These are phyloP conservation scores for Microcos paniculata DNA, from an alignment of 345 rosid genomes.

Conservation along the genomic window DNA sequence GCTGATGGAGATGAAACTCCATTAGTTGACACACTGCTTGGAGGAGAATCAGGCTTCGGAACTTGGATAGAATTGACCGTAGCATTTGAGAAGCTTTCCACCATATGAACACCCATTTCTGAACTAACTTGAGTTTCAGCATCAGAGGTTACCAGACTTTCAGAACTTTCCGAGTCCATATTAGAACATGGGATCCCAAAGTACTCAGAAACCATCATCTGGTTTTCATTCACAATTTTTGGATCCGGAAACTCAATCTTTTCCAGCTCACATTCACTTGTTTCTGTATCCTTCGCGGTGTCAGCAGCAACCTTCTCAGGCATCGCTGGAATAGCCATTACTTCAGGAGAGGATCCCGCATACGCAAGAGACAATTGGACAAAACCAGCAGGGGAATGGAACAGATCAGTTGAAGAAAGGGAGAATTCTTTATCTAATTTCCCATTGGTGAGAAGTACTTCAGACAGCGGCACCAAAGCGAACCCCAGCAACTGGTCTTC, in stretches of 20 bases:
- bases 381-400: conserved; percentile 97
- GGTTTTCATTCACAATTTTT: conserved; percentile 79
- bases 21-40: conserved; percentile 74
- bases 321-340: conserved; percentile 64
- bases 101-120: conserved; percentile 35
- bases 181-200: conserved; percentile 57
- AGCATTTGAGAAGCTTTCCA: conserved; percentile 50
- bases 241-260: conserved; percentile 98
- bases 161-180: conserved; percentile 65
- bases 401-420: conserved; percentile 91
- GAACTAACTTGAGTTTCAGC: conserved; percentile 53
- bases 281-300: conserved; percentile 40
- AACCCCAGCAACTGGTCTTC: conserved; percentile 97
- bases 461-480: conserved; percentile 87
- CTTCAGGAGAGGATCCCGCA: conserved; percentile 82
- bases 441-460: conserved; percentile 69
- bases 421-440: conserved; percentile 87
- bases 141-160: conserved; percentile 59
- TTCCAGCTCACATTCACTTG: conserved; percentile 64
- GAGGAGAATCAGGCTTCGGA: conserved; percentile 72
- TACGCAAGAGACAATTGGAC: conserved; percentile 83
- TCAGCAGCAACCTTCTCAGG: conserved; percentile 46
- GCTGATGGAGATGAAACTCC: conserved; percentile 70
- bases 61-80: conserved; percentile 45
- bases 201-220: conserved; percentile 96